Percentiles rank a stretch among this genome's conserved stretches.
Evolutionary conservation across 306 rosid genomes (phyloP).

Genomic region (Rosa lucieae): DNA sequence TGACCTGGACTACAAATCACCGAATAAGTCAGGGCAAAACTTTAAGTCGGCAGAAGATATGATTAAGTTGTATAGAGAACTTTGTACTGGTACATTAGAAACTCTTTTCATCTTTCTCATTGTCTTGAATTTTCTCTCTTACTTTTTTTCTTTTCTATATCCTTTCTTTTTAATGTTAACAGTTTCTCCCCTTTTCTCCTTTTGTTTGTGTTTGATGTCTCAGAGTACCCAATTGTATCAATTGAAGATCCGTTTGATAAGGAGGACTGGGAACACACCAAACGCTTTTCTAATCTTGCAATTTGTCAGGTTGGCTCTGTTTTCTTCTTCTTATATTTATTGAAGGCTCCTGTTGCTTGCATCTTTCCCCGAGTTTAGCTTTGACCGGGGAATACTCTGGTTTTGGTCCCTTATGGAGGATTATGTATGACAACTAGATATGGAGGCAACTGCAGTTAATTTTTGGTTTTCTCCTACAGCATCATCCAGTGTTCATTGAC

Average conservation of each 20-base stretch:
- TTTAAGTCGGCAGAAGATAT: slow-evolving; percentile 88
- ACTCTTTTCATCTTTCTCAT: slow-evolving; percentile 19
- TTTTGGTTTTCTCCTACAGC: not conserved
- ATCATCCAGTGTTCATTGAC: not conserved
- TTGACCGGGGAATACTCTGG: slow-evolving; percentile 14
- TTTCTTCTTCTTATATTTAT: slow-evolving; percentile 16
- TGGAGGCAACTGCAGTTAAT: not conserved
- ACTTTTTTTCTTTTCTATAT: not conserved
- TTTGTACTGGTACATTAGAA: slow-evolving; percentile 59
- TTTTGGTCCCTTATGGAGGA: slow-evolving; percentile 7
- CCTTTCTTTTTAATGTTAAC: slow-evolving; percentile 12
- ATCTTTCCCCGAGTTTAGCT: slow-evolving; percentile 17
- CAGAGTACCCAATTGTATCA: slow-evolving; percentile 82
- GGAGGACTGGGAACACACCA: slow-evolving; percentile 95
- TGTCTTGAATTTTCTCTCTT: not conserved
- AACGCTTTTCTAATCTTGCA: slow-evolving; percentile 60
- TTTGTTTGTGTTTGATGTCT: slow-evolving; percentile 13
- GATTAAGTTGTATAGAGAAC: slow-evolving; percentile 71
- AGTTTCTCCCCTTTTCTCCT: slow-evolving; percentile 16
- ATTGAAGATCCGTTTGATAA: slow-evolving; percentile 96
- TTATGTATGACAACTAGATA: not conserved
- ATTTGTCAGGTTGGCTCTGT: slow-evolving; percentile 64
- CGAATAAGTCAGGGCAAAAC: slow-evolving; percentile 74
- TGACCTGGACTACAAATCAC: slow-evolving; percentile 75
- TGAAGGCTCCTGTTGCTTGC: slow-evolving; percentile 11